Base-by-base conservation (phyloP, 768 basidiomycete species). In the Suillus occidentalis region DNA sequence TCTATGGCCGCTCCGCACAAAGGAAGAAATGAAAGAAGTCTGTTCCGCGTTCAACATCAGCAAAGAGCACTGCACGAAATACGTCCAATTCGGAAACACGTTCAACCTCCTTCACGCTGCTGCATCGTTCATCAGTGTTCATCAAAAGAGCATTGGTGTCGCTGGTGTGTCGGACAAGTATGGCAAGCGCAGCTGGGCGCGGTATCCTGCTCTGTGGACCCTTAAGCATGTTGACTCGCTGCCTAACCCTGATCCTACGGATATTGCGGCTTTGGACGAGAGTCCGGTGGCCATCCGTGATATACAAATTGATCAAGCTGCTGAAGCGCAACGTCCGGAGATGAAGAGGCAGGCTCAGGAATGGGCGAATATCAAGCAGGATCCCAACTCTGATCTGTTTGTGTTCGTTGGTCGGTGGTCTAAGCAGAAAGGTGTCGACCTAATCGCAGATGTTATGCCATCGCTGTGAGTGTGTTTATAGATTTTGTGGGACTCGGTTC, bases 391-490 rank as follows among this genome's bases (percentile, higher is more conserved):
- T 2, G 94, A 96, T 75, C 76, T 97, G 56, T 97, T 97, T 73
- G 95, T 97, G 67, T 97, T 97, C 77, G 95, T 97, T 68, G 95
- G 95, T 74, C 90, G 95, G 67, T 97, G 95, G 95, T 97, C 95
- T 6, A 97, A 97, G 77, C 95, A 97, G 77, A 97, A 97, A 78
- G 95, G 92, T 78, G 94, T 97, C n/a, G 95, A 97, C 79, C 81
- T 97, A 50, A 97, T 97, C 69, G 95, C 95, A 10, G 95, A 97
- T 77, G 89, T 97, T 67, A 92, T 97, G 92, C 95, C 95, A 28
- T 84, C 86, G 4, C 72, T 97, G 89, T 92, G 72, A 71, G 91
- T 84, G 14, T 1, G 36, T 10, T 16, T 4, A n/a, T 25, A 5
- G 0, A 39, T 12, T 28, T n/a, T 6, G 10, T 1, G 0, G 18